phyloP scores from a whole-genome alignment of 345 rosid species.

The Capsella bursapastoris region DNA sequence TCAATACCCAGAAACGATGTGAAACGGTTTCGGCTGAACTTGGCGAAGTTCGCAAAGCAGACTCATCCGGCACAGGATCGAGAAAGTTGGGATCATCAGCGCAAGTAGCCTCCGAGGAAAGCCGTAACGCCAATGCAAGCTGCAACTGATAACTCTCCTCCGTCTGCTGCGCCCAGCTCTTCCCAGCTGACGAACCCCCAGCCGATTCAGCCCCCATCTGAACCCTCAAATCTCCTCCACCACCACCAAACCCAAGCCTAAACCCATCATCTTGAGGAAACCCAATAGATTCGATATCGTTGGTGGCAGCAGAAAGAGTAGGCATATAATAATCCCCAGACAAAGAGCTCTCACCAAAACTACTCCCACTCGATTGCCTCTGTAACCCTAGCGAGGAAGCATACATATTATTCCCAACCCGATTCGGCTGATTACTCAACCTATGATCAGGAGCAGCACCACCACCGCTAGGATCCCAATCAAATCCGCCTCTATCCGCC shows the following conservation, averaged over 20 bases:
- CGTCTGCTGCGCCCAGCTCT: constrained; percentile 99
- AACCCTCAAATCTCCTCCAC: constrained; percentile 53
- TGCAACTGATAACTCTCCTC: constrained; percentile 99
- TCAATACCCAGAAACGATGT: constrained; percentile 92
- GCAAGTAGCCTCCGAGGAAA: constrained; percentile 89
- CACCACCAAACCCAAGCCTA: constrained; percentile 44
- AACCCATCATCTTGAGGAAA: constrained; percentile 60
- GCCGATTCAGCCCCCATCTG: constrained; percentile 48
- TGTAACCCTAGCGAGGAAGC: constrained; percentile 70
- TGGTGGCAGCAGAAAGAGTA: constrained; percentile 60
- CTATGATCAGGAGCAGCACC: constrained; percentile 54
- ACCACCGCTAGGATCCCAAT: constrained; percentile 64
- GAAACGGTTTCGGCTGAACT: constrained; percentile 75
- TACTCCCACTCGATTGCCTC: constrained; percentile 96
- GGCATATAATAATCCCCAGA: constrained; percentile 88
- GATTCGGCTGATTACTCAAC: constrained; percentile 49
- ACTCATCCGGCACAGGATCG: constrained; percentile 86
- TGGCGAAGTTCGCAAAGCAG: constrained; percentile 56
- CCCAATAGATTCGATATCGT: constrained; percentile 71
- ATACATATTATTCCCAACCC: constrained; percentile 59
- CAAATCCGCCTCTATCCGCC: constrained; percentile 58
- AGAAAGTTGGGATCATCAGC: constrained; percentile 95
- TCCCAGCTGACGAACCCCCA: constrained; percentile 65
- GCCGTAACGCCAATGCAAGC: constrained; percentile 92
- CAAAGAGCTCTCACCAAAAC: constrained; percentile 92